A percentile compares a stretch with the other conserved stretches of the same genome.
Evolutionary conservation across 169 alveolate species (phyloP).

Genomic region (Eimeria acervulina): DNA sequence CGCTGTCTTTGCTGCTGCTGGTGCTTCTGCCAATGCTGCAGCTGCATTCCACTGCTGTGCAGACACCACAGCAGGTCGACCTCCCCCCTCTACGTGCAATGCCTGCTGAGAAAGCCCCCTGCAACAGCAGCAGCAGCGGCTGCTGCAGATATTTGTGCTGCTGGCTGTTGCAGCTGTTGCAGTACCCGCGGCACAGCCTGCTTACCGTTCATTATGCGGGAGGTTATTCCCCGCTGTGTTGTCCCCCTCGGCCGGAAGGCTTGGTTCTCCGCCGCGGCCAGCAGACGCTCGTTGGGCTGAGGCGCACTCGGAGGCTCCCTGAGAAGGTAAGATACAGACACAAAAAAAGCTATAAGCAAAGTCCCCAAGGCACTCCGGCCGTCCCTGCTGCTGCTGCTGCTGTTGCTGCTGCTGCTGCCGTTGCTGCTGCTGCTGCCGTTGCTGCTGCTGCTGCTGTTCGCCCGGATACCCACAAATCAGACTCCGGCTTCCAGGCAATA

Average conservation of each 20-base stretch:
- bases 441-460: conserved; percentile 6
- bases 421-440: conserved; percentile 13
- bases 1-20: not conserved
- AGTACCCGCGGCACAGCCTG: conserved; percentile 23
- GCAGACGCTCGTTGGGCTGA: conserved; percentile 67
- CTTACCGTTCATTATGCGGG: conserved; percentile 75
- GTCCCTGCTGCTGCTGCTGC: conserved; percentile 38
- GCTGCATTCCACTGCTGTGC: not conserved
- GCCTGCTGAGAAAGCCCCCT: not conserved
- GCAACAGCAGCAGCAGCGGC: conserved; percentile 5
- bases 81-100: not conserved
- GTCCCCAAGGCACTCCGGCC: not conserved
- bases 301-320: conserved; percentile 74
- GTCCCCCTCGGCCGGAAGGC: conserved; percentile 43
- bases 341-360: not conserved
- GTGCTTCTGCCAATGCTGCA: not conserved
- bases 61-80: not conserved
- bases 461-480: conserved; percentile 56
- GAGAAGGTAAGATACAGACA: not conserved
- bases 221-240: conserved; percentile 56
- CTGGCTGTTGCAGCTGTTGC: not conserved
- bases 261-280: conserved; percentile 61
- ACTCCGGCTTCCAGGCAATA: conserved; percentile 80
- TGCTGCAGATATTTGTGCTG: not conserved
- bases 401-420: conserved; percentile 43